phyloP scores from a whole-genome alignment of 2,329 filamentous ascomycete species.

The Nothophaeocryptopus gaeumannii region DNA sequence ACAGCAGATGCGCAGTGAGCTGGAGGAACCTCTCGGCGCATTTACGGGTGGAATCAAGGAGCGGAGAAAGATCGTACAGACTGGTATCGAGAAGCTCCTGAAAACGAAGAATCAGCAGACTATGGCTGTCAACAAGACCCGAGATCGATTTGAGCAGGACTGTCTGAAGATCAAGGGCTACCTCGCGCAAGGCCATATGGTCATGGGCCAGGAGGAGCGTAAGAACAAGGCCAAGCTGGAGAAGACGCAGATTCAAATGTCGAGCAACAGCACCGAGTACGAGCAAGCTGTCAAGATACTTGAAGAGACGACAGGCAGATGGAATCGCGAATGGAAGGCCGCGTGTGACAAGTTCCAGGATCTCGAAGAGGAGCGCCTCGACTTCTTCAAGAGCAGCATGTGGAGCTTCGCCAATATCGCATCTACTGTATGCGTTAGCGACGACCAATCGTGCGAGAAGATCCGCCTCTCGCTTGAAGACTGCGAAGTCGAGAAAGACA shows the following conservation, averaged over 20 bases:
- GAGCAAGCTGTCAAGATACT: conserved; percentile 88
- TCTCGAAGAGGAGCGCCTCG: conserved; percentile 91
- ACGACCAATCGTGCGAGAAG: conserved; percentile 92
- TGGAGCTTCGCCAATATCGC: conserved; percentile 98
- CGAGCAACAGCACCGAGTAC: conserved; percentile 87
- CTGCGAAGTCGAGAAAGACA: conserved; percentile 96
- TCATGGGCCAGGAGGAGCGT: conserved; percentile 98
- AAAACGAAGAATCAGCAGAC: conserved; percentile 94
- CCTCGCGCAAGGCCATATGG: conserved; percentile 97
- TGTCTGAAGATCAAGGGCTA: conserved; percentile 98
- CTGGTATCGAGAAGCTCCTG: conserved; percentile 86
- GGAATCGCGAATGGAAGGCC: conserved; percentile 98
- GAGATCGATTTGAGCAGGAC: conserved; percentile 95
- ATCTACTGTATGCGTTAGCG: conserved; percentile 95
- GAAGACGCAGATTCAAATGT: conserved; percentile 95
- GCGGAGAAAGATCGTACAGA: conserved; percentile 91
- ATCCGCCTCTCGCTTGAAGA: conserved; percentile 88
- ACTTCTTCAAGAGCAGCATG: conserved; percentile 95
- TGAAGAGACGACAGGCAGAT: conserved; percentile 90
- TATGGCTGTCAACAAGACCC: conserved; percentile 84
- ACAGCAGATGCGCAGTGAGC: conserved; percentile 88
- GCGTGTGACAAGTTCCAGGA: conserved; percentile 99
- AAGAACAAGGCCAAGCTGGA: conserved; percentile 99
- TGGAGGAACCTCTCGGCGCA: conserved; percentile 88
- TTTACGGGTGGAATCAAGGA: conserved; percentile 97